Percentiles rank a stretch among this genome's conserved stretches.
Evolutionary conservation across 2,329 filamentous ascomycete species (phyloP).

Genomic region (Ophiocordyceps camponoti-floridani): DNA sequence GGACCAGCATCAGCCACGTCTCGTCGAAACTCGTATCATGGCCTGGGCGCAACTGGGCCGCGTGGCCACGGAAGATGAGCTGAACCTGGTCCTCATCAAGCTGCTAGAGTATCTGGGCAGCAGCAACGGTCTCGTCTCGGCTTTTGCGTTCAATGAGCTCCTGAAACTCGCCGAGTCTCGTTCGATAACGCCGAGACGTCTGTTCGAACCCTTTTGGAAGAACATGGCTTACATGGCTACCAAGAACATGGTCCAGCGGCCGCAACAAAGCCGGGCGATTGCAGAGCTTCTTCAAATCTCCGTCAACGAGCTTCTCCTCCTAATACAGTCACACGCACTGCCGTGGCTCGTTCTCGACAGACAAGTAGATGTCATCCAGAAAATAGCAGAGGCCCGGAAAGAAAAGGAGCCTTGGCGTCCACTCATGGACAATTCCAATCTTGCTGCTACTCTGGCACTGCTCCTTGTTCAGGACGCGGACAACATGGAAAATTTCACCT

Average conservation of each 20-base stretch:
- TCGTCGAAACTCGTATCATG: slow-evolving; percentile 72
- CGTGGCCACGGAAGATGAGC: slow-evolving; percentile 59
- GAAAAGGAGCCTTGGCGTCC: slow-evolving; percentile 42
- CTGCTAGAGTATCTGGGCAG: slow-evolving; percentile 79
- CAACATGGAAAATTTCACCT: slow-evolving; percentile 45
- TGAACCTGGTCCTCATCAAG: slow-evolving; percentile 70
- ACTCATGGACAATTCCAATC: slow-evolving; percentile 36
- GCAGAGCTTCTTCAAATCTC: slow-evolving; percentile 67
- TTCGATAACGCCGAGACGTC: slow-evolving; percentile 40
- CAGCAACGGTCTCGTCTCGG: slow-evolving; percentile 59
- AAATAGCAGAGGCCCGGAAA: slow-evolving; percentile 62
- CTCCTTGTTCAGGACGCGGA: slow-evolving; percentile 38
- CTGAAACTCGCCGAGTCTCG: slow-evolving; percentile 52
- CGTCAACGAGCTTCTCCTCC: slow-evolving; percentile 53
- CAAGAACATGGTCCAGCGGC: slow-evolving; percentile 61
- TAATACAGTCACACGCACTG: slow-evolving; percentile 65
- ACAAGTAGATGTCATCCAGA: slow-evolving; percentile 59
- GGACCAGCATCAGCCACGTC: slow-evolving; percentile 44
- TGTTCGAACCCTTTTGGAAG: slow-evolving; percentile 81
- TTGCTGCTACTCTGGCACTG: slow-evolving; percentile 39
- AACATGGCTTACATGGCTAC: slow-evolving; percentile 67
- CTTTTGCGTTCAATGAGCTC: slow-evolving; percentile 69
- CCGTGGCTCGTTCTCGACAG: slow-evolving; percentile 73
- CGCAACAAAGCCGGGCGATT: slow-evolving; percentile 66
- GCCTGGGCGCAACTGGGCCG: slow-evolving; percentile 75